Evolutionary conservation across 768 basidiomycete genomes (phyloP).

Genomic region (Tulasnella sp.): DNA sequence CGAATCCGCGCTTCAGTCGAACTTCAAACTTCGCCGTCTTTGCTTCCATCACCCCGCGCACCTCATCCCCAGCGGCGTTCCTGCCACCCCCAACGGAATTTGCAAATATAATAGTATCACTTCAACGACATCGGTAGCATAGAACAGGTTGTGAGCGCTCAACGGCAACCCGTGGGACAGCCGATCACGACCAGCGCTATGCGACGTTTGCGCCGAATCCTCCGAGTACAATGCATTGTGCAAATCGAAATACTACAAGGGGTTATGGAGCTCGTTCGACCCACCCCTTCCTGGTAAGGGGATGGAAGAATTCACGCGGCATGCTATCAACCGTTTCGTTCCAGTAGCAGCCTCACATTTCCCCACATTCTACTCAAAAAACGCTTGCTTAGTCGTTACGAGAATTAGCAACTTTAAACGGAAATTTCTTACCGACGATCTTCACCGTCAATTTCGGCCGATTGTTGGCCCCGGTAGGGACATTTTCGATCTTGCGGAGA

Average conservation of each 20-base stretch:
- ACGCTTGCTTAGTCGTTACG: not conserved
- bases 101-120: no score
- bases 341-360: constrained; percentile 29
- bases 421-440: constrained; percentile 61
- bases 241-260: no score
- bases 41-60: not conserved
- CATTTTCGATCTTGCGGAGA: constrained; percentile 92
- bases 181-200: no score
- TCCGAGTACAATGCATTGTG: no score
- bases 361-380: constrained; percentile 33
- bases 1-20: not conserved
- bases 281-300: no score
- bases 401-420: not conserved
- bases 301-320: no score
- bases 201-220: no score
- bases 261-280: no score
- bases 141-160: not conserved
- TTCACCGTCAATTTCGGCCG: constrained; percentile 84
- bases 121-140: not conserved
- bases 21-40: not conserved
- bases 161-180: not conserved
- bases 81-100: no score
- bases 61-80: not conserved
- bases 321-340: not conserved
- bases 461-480: constrained; percentile 86